phyloP scores from a whole-genome alignment of 1,284 basidiomycete species.

The Fistulina hepatica region DNA sequence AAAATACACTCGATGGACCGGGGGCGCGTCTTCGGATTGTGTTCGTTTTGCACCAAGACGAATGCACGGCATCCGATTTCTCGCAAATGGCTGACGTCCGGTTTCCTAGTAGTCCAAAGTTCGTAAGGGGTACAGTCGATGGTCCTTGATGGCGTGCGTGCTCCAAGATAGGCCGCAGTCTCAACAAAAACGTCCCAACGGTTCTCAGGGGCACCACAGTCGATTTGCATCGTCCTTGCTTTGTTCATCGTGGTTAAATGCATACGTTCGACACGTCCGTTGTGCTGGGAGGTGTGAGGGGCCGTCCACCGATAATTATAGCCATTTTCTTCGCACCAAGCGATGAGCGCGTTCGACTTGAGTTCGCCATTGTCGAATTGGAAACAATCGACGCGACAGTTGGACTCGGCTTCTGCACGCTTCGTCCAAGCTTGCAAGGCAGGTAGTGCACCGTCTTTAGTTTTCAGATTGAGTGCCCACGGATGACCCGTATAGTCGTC shows the following conservation, averaged over 20 bases:
- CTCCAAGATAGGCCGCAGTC: constrained; percentile 16
- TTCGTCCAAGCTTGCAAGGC: background rate
- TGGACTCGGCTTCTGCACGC: background rate
- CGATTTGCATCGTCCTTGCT: constrained; percentile 18
- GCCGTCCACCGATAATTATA: constrained; percentile 1
- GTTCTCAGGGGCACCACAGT: constrained; percentile 13
- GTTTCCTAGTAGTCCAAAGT: constrained; percentile 14
- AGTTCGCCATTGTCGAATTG: background rate
- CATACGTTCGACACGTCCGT: constrained; percentile 22
- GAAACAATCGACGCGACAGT: no score
- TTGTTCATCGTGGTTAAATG: constrained; percentile 20
- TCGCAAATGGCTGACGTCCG: constrained; percentile 15
- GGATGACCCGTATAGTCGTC: no score
- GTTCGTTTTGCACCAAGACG: constrained; percentile 13
- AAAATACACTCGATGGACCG: constrained; percentile 18
- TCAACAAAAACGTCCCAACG: constrained; percentile 23
- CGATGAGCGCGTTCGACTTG: background rate
- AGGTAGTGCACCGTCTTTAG: background rate
- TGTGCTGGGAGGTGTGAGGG: constrained; percentile 13
- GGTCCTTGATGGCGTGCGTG: constrained; percentile 13
- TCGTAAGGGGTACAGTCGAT: constrained; percentile 15
- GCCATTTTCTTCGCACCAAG: background rate
- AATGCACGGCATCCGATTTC: constrained; percentile 18
- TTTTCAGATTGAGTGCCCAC: background rate
- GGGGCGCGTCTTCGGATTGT: constrained; percentile 12